Conservation (phyloP, 2,329 filamentous ascomycete genomes). For the Epichloe glyceriae region DNA sequence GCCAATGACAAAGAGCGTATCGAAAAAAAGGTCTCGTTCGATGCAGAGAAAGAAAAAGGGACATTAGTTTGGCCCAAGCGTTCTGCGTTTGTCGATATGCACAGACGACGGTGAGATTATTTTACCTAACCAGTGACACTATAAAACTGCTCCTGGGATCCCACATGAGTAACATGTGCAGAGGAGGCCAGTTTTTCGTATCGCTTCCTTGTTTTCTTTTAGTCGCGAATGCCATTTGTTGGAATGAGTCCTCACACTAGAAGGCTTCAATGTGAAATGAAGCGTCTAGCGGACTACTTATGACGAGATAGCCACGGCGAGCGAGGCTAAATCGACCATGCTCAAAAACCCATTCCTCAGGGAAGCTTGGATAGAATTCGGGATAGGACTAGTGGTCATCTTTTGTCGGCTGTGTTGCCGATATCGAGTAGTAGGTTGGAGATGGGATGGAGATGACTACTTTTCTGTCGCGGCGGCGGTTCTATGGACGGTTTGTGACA, state of each 20-base stretch:
- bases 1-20: background rate
- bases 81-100: background rate
- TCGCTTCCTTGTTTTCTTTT: background rate
- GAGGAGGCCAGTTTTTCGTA: background rate
- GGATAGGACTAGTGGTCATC: background rate
- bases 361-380: background rate
- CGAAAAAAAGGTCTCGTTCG: too few relatives aligned
- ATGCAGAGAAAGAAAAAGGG: background rate
- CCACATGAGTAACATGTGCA: background rate
- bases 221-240: background rate
- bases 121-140: background rate
- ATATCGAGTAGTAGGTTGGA: background rate
- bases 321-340: background rate
- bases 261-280: background rate
- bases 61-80: background rate
- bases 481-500: conserved; percentile 2
- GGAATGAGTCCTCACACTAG: background rate
- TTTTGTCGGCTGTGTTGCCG: background rate
- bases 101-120: background rate
- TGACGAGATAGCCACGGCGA: background rate
- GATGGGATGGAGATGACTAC: conserved; percentile 4
- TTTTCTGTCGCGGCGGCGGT: background rate
- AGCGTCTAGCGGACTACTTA: background rate
- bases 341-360: background rate
- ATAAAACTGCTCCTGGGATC: background rate